These are phyloP conservation scores for Beta lomatogona DNA, from an alignment of 179 eudicot species.

Conservation along the genomic window DNA sequence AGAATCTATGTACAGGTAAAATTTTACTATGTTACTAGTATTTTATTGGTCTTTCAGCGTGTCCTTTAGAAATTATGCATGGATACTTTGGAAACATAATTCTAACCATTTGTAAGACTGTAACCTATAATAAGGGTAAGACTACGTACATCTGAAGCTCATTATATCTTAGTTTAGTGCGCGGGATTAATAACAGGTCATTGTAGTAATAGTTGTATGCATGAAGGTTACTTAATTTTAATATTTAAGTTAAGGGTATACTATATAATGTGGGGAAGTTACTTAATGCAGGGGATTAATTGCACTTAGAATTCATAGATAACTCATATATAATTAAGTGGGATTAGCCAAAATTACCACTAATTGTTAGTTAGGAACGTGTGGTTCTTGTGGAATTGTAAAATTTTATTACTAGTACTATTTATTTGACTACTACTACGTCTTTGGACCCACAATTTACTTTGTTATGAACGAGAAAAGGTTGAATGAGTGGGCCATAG, in stretches of 20 bases:
- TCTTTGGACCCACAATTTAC: slow-evolving; percentile 6
- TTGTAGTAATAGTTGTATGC: background rate
- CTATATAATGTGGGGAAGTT: background rate
- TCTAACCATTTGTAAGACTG: too few relatives aligned
- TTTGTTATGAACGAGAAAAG: background rate
- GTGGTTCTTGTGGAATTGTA: too few relatives aligned
- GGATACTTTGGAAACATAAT: background rate
- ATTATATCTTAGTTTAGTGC: too few relatives aligned
- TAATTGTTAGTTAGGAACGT: background rate
- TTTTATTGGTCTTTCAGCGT: background rate
- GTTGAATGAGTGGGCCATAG: background rate
- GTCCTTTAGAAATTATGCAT: background rate
- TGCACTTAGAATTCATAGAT: background rate
- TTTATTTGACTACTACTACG: background rate
- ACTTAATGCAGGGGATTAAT: background rate
- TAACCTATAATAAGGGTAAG: background rate
- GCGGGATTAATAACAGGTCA: too few relatives aligned
- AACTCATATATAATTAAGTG: background rate
- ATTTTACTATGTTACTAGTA: background rate
- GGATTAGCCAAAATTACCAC: slow-evolving; percentile 2
- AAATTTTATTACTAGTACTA: too few relatives aligned
- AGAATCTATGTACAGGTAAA: slow-evolving; percentile 89
- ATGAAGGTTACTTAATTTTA: slow-evolving; percentile 1
- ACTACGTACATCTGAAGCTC: background rate
- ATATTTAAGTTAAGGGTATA: background rate